Evolutionary conservation across 768 basidiomycete genomes (phyloP).

Genomic region (Auricularia cornea): DNA sequence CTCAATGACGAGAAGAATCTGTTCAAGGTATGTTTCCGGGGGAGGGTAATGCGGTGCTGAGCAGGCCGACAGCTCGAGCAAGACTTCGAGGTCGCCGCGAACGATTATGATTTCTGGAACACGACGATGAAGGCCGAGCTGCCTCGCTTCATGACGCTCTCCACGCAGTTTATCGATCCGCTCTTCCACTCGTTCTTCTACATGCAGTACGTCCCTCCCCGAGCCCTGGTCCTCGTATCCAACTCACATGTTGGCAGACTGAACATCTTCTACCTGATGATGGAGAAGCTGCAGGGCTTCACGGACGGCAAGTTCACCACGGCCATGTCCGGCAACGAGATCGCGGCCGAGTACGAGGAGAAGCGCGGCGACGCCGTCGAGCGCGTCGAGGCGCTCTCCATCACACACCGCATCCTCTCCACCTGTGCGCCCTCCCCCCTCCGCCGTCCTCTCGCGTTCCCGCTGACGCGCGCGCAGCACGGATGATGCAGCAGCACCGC

Average conservation of each 20-base stretch:
- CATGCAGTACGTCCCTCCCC: conserved; percentile 73
- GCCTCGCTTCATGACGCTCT: conserved; percentile 83
- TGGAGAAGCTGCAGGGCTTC: conserved; percentile 90
- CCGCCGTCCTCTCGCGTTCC: not conserved
- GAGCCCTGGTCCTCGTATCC: not conserved
- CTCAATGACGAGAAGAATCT: conserved; percentile 93
- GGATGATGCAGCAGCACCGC: conserved; percentile 54
- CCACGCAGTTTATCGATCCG: conserved; percentile 88
- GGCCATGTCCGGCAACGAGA: conserved; percentile 57
- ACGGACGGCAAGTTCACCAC: conserved; percentile 67
- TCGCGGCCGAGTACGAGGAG: conserved; percentile 67
- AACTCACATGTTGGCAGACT: conserved; percentile 44
- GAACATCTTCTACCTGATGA: conserved; percentile 87
- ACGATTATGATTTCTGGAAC: conserved; percentile 92
- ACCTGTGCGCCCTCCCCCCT: conserved; percentile 51
- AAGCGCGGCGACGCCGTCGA: conserved; percentile 79
- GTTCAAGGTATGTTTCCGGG: conserved; percentile 61
- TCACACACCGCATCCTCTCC: conserved; percentile 77
- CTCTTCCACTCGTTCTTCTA: conserved; percentile 99
- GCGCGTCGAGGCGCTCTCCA: conserved; percentile 66
- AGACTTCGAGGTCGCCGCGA: conserved; percentile 88
- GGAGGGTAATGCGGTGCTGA: not conserved
- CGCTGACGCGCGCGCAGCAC: conserved; percentile 34
- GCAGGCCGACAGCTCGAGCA: conserved; percentile 63
- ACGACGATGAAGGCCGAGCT: conserved; percentile 83